Evolutionary conservation across 768 basidiomycete species (phyloP), one percentile per base, ranked within the genome.

Genomic region (Leccinum longicurvipes): DNA sequence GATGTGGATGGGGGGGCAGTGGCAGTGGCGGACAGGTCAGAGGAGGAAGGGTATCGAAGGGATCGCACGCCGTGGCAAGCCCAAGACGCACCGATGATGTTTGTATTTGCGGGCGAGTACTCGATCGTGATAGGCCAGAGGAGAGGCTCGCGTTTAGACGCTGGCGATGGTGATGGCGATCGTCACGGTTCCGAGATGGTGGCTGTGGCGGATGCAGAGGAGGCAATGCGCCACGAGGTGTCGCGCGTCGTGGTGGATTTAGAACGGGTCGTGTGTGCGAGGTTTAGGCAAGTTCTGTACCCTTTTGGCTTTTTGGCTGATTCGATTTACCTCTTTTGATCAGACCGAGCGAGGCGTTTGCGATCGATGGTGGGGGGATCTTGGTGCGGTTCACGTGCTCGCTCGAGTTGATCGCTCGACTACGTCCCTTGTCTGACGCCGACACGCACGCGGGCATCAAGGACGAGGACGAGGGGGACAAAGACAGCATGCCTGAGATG

Each of bases 91-190:
- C 58, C 57, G 14, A 59, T 61, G 51, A 7, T 50, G 4, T 71
- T 69, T 36, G 28, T 48, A 3, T 69, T 71, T 27, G 49, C 54
- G 15, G 68, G 67, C 21, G 70, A 69, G 50, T 69, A 70, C 31
- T 65, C 68, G 46, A 34, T 59, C 36, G 57, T 69, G 17, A 57
- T 51, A 0, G 62, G 59, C 2, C 60, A 59, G 36, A 50, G 49
- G 32, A n/a, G n/a, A n/a, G 32, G 23, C 3, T 45, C 24, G 24
- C 36, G 36, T n/a, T 36, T 17, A 9, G 17, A n/a, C 17, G 0
- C 17, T 36, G 17, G 17, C 8, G 12, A 44, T 19, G 12, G 21
- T 12, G 42, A 44, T 3, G 6, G 14, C 15, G n/a, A 19, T 31
- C 31, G 36, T 8, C 19, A 14, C 41, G 3, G 21, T 19, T 19